Conservation (phyloP, 2,329 filamentous ascomycete genomes). For the Trichophyton mentagrophytes region DNA sequence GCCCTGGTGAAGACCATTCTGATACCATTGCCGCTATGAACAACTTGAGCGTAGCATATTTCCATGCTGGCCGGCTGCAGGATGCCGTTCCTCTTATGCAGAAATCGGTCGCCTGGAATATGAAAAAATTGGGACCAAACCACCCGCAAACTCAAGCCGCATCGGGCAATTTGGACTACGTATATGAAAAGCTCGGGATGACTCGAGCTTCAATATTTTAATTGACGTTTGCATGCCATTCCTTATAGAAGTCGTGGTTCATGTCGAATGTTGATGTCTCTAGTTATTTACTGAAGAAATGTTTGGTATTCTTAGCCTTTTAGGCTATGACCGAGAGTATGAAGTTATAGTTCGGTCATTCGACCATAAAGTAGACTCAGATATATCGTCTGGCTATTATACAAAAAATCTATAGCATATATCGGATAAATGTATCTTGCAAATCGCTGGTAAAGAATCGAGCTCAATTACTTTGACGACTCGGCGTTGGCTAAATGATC, state of each 20-base stretch:
- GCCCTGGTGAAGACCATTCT: neutral
- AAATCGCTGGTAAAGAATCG: neutral
- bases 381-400: neutral
- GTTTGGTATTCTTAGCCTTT: neutral
- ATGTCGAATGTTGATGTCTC: neutral
- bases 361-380: neutral
- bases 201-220: neutral
- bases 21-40: constrained; percentile 1
- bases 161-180: neutral
- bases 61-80: neutral
- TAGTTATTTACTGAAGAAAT: neutral
- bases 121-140: neutral
- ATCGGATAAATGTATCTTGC: neutral
- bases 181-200: neutral
- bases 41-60: neutral
- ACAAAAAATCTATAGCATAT: constrained; percentile 8
- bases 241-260: neutral
- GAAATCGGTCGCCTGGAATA: neutral
- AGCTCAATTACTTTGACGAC: neutral
- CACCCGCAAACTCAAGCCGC: neutral
- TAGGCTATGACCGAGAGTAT: neutral
- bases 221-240: neutral
- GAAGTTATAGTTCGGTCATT: too few relatives aligned
- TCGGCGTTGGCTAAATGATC: constrained; percentile 22
- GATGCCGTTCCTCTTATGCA: neutral